Base-by-base conservation (phyloP, 2,329 filamentous ascomycete species). In the Sporothrix brasiliensis region DNA sequence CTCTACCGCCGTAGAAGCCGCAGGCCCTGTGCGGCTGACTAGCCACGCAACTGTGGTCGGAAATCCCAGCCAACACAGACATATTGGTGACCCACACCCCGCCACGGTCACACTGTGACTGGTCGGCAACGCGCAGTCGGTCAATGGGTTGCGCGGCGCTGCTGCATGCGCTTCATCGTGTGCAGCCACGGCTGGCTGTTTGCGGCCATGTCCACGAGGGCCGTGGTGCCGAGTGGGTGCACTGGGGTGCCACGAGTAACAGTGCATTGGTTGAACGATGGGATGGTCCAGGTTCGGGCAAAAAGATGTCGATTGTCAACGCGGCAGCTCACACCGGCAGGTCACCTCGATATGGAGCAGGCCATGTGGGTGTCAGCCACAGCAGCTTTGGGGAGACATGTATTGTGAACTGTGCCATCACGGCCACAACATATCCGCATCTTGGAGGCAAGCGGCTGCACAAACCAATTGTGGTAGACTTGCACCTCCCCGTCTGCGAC, bases 381-480 rank as follows among this genome's bases (percentile, higher is more conserved):
- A 16, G 58, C 74, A 81, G 83, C 60, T 83, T 87, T 74, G 81
- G 77, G 72, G 91, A 94, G 81, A 95, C 92, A 0, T 94, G 89
- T 77, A 81, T 96, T 68, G 86, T 95, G 74, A 96, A 97, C 80
- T 91, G 91, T 39, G 89, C 92, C 24, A 89, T 94, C 73, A 86
- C 91, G 83, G 88, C 88, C 56, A 88, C 84, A 27, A 89, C 86
- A 72, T 89, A 87, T 79, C 89, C 89, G 66, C 88, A 91, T 73
- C 75, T 75, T 0, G 84, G 83, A 1, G 87, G 87, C 19, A 91
- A 89, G 78, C 83, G 80, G 72, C 88, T 91, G 79, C 89, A 94
- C 79, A 92, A 93, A 77, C 90, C 92, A 24, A 90, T 96, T 74
- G 89, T 96, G n/a, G 88, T 97, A 14, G 92, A 97, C 77, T 76